Percentiles rank a stretch among this genome's conserved stretches.
Evolutionary conservation across 257 asterid species (phyloP).

Genomic region (Osmanthus fragrans): DNA sequence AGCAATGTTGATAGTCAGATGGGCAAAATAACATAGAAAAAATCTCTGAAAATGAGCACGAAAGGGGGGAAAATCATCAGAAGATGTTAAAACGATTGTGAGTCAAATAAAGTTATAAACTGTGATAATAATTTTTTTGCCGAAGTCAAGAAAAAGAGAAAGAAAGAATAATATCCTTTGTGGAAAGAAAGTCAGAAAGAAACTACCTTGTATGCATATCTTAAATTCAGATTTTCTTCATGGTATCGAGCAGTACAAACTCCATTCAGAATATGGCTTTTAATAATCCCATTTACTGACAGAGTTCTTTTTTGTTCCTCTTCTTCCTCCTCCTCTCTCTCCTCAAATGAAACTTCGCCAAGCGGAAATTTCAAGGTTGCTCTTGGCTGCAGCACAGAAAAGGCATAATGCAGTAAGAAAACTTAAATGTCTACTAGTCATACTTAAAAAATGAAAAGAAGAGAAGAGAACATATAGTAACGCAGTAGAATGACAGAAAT

Average conservation of each 20-base stretch:
- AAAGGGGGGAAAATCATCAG: background rate
- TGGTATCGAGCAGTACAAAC: constrained; percentile 70
- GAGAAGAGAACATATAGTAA: background rate
- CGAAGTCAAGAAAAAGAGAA: background rate
- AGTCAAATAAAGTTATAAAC: background rate
- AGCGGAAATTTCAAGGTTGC: constrained; percentile 77
- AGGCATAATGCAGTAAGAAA: background rate
- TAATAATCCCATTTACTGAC: constrained; percentile 64
- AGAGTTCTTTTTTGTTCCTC: constrained; percentile 56
- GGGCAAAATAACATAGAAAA: constrained; percentile 7
- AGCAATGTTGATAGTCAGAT: background rate
- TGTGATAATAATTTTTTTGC: background rate
- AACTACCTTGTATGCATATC: constrained; percentile 81
- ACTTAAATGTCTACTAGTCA: background rate
- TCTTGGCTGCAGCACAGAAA: constrained; percentile 60
- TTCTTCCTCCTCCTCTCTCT: constrained; percentile 66
- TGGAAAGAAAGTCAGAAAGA: constrained; percentile 6
- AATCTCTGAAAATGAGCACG: background rate
- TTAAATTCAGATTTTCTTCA: constrained; percentile 64
- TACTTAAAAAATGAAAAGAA: background rate
- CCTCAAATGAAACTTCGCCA: constrained; percentile 81
- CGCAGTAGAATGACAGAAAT: background rate
- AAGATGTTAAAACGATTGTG: background rate
- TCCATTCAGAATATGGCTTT: constrained; percentile 59
- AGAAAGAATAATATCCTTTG: background rate